Base-by-base conservation (phyloP, 164 flowering plant species). In the Pachysandra terminalis region DNA sequence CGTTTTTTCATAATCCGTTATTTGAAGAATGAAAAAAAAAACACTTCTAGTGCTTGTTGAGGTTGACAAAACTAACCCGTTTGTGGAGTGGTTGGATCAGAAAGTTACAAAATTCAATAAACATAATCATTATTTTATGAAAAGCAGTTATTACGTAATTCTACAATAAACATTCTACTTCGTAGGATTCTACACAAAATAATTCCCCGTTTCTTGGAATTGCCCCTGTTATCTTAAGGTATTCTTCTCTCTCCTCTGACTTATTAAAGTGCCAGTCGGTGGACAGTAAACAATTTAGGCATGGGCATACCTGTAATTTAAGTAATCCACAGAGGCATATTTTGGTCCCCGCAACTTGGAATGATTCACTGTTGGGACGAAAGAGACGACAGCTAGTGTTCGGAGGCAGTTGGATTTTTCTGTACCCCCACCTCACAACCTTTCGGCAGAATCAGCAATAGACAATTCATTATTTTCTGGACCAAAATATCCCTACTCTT, bases 41-140 rank as follows among this genome's bases (percentile, higher is more conserved):
- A 19, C 32, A 23, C 32, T 61, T 35, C 22, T 14, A 19, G 54
- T 66, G 83, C 82, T 81, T 80, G 85, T 81, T 82, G 74, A 69
- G 74, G 79, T 81, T 81, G 87, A 78, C 77, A 74, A 77, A 66
- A 12, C 45, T 9, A 26, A 19, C 27, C 23, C 6, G 17, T 72
- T 61, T 77, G 71, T 54, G 75, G 78, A 51, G 80, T 77, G 68
- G 82, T 81, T 81, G 74, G 75, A 21, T 73, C 17, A 23, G 27
- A 75, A 68, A 69, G 67, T n/a, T 69, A 3, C 26, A 48, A 63
- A 49, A 32, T 32, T 32, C 37, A 3, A 58, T 61, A 59, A 66
- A 41, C 37, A 48, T 54, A 66, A 64, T 69, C 0, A 63, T 56
- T 35, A 5, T 58, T 65, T 41, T 59, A 37, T 40, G 9, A 32